Percentiles rank a stretch among this genome's conserved stretches.
Conservation (phyloP, 2,329 filamentous ascomycete genomes). For the Rugonectria rugulosa region DNA sequence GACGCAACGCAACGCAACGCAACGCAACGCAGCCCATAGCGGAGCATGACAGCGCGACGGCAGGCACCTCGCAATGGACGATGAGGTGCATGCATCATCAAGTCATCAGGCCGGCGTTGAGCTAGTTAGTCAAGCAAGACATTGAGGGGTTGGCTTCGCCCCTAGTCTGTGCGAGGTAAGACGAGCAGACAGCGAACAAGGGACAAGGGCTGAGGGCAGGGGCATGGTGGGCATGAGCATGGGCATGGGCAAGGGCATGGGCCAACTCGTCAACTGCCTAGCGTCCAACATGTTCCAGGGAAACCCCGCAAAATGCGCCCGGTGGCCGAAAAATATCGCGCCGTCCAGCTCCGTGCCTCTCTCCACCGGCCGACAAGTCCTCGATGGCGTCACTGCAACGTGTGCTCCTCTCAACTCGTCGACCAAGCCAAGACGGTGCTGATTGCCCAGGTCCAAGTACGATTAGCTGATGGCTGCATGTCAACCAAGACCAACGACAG, state of each 20-base stretch:
- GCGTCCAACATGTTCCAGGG: slow-evolving; percentile 10
- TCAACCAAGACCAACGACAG: background rate
- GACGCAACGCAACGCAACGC: no score
- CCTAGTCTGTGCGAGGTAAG: background rate
- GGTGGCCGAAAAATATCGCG: slow-evolving; percentile 7
- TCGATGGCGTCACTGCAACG: slow-evolving; percentile 25
- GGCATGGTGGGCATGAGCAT: no score
- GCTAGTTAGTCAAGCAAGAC: slow-evolving; percentile 15
- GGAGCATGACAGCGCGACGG: slow-evolving; percentile 1
- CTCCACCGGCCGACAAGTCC: slow-evolving; percentile 1
- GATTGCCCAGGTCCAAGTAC: slow-evolving; percentile 21
- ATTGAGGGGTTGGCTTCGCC: slow-evolving; percentile 14
- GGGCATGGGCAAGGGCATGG: slow-evolving; percentile 8
- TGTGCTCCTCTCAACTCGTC: slow-evolving; percentile 26
- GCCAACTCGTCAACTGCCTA: slow-evolving; percentile 6
- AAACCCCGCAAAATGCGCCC: slow-evolving; percentile 19
- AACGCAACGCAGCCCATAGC: slow-evolving; percentile 3
- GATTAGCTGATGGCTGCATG: slow-evolving; percentile 7
- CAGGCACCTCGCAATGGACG: slow-evolving; percentile 10
- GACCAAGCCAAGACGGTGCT: slow-evolving; percentile 31
- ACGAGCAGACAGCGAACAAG: slow-evolving; percentile 2
- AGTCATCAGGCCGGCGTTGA: slow-evolving; percentile 12
- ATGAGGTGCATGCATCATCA: slow-evolving; percentile 23
- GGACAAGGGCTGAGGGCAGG: background rate
- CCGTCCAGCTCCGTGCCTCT: background rate